phyloP scores from a whole-genome alignment of 805 yeast species.

The Ogataea dorogensis region DNA sequence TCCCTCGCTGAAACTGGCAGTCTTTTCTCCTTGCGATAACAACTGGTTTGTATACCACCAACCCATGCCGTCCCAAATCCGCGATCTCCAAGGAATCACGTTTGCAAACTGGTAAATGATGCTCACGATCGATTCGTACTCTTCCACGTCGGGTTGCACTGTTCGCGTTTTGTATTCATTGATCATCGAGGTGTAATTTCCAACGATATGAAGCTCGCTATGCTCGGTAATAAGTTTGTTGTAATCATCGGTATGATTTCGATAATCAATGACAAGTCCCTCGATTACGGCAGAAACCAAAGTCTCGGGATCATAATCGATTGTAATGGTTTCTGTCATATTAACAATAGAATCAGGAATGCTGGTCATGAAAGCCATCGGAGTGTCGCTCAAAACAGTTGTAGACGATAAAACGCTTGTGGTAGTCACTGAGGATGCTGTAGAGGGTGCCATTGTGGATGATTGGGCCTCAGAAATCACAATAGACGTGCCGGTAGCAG shows the following conservation, averaged over 20 bases:
- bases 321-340: constrained; percentile 2
- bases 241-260: constrained; percentile 8
- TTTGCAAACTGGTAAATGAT: constrained; percentile 14
- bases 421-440: constrained; percentile 2
- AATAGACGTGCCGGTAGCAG: neutral
- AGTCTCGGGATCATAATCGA: constrained; percentile 6
- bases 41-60: constrained; percentile 17
- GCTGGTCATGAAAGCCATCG: constrained; percentile 4
- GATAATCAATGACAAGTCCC: constrained; percentile 14
- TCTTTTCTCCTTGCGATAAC: constrained; percentile 3
- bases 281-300: constrained; percentile 12
- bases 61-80: constrained; percentile 19
- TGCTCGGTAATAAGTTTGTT: constrained; percentile 5
- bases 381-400: constrained; percentile 3
- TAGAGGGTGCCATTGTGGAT: constrained; percentile 3
- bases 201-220: constrained; percentile 8
- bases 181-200: constrained; percentile 13
- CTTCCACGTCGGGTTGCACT: constrained; percentile 5
- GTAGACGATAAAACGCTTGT: constrained; percentile 6
- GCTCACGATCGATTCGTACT: constrained; percentile 8
- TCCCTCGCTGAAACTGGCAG: constrained; percentile 6
- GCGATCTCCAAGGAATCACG: constrained; percentile 15
- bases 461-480: neutral
- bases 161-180: constrained; percentile 7
- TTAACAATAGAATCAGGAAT: constrained; percentile 3